Evolutionary conservation across 2,329 filamentous ascomycete genomes (phyloP).

Genomic region (Capronia coronata): DNA sequence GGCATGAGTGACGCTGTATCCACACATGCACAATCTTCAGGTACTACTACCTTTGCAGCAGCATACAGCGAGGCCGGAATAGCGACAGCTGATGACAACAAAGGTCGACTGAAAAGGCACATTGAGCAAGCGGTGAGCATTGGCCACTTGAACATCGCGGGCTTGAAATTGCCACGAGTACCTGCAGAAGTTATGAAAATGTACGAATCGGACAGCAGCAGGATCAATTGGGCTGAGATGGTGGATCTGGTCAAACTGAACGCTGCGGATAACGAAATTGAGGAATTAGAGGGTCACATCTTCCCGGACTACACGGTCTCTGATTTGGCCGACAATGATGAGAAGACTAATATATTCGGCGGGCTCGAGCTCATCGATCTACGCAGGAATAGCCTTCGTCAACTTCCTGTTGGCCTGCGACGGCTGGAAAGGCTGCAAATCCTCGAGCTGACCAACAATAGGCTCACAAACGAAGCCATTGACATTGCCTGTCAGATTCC

Average conservation of each 20-base stretch:
- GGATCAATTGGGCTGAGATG: slow-evolving; percentile 76
- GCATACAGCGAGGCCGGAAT: slow-evolving; percentile 44
- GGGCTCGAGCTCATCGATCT: slow-evolving; percentile 75
- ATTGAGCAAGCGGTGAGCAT: slow-evolving; percentile 66
- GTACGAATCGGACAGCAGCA: slow-evolving; percentile 67
- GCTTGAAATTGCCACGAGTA: slow-evolving; percentile 70
- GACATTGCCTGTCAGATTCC: slow-evolving; percentile 67
- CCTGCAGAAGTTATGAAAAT: slow-evolving; percentile 79
- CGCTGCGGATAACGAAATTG: slow-evolving; percentile 83
- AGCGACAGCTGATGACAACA: slow-evolving; percentile 52
- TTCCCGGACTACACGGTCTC: slow-evolving; percentile 66
- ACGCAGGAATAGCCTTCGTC: slow-evolving; percentile 71
- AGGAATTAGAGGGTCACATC: slow-evolving; percentile 62
- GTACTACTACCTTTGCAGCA: not conserved
- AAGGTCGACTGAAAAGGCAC: slow-evolving; percentile 65
- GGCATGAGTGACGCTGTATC: slow-evolving; percentile 1
- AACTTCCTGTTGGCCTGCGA: slow-evolving; percentile 68
- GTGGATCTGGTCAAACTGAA: slow-evolving; percentile 80
- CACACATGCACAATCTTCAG: not conserved
- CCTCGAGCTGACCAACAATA: slow-evolving; percentile 80
- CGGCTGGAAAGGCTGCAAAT: slow-evolving; percentile 67
- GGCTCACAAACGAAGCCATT: slow-evolving; percentile 64
- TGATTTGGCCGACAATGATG: slow-evolving; percentile 56
- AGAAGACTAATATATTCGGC: slow-evolving; percentile 70
- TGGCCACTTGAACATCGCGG: slow-evolving; percentile 81